Base-by-base conservation (phyloP, 805 yeast species). In the Candida boleticola region DNA sequence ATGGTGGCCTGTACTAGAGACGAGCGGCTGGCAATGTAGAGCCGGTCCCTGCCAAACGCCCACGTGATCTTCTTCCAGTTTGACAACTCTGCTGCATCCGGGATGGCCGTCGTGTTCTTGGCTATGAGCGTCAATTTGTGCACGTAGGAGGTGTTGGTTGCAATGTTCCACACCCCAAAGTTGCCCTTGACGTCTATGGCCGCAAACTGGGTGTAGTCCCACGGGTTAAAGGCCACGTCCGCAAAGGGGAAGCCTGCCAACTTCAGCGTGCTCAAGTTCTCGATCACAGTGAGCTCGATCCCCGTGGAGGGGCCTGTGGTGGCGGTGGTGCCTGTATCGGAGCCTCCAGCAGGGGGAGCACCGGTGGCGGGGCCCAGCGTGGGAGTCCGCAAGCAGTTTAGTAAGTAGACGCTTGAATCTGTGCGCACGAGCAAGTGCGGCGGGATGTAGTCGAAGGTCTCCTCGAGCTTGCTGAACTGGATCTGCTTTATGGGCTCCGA, bases 111-210 rank as follows among this genome's bases (percentile, higher is more conserved):
- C 21, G 36, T 14, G 44, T 35, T 26, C 19, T 35, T 35, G 3
- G 16, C n/a, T 3, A 35, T 18, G 5, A 20, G 25, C 4, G 27
- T 35, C 29, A 25, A 35, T 35, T 35, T 35, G 9, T 35, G 19
- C 4, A 31, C 22, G 18, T 31, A 31, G 7, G 20, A 19, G 7
- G 5, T 31, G 21, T 31, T 31, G 11, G 35, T 31, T 5, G 35
- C 11, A n/a, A 65, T 44, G 13, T 52, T 49, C 53, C 73, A 74
- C 1, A 73, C 33, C 2, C 64, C 66, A 69, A 82, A 77, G 40
- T 76, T 72, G 0, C 88, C 88, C 29, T 66, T 64, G 1, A 65
- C 50, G 52, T 82, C 88, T 5, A 80, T 55, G 1, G 73, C 52
- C 0, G 70, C 73, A 46, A 80, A 57, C 35, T 57, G 57, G 7